Evolutionary conservation across 768 basidiomycete species (phyloP).

Genomic region (Phylloporus scabripes): DNA sequence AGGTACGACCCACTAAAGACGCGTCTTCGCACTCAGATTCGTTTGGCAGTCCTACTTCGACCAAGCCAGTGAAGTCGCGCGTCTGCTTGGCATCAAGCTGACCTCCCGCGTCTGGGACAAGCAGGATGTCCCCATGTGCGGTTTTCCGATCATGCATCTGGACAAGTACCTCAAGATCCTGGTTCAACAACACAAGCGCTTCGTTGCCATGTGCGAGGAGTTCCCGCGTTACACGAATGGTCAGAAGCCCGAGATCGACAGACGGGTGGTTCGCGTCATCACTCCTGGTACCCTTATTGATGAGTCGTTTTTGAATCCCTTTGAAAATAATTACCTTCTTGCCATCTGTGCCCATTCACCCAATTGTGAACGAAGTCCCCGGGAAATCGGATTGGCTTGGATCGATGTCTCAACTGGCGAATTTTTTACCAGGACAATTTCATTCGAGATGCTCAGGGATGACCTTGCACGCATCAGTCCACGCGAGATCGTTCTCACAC

Average conservation of each 20-base stretch:
- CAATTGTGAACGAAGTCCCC: background rate
- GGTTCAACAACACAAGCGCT: slow-evolving; percentile 76
- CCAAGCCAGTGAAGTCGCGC: slow-evolving; percentile 76
- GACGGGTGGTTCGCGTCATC: slow-evolving; percentile 80
- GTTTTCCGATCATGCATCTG: slow-evolving; percentile 82
- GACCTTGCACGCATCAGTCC: slow-evolving; percentile 79
- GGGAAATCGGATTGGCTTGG: slow-evolving; percentile 74
- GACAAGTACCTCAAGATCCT: slow-evolving; percentile 84
- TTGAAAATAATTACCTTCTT: slow-evolving; percentile 87
- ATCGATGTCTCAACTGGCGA: slow-evolving; percentile 94
- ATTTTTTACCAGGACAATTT: slow-evolving; percentile 69
- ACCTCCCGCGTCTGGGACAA: slow-evolving; percentile 72
- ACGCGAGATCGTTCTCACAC: slow-evolving; percentile 71
- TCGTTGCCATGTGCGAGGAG: slow-evolving; percentile 94
- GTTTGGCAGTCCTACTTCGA: slow-evolving; percentile 81
- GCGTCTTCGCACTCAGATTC: slow-evolving; percentile 8
- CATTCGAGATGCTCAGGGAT: slow-evolving; percentile 58
- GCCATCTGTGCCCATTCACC: slow-evolving; percentile 42
- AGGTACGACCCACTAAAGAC: slow-evolving; percentile 44
- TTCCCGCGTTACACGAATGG: slow-evolving; percentile 53
- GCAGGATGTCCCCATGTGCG: slow-evolving; percentile 73
- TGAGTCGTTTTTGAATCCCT: slow-evolving; percentile 79
- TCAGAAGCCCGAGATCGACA: slow-evolving; percentile 58
- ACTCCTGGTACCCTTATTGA: slow-evolving; percentile 95
- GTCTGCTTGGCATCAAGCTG: slow-evolving; percentile 76